Evolutionary conservation across 768 basidiomycete genomes (phyloP), one percentile per base, ranked within the genome.

Genomic region (Butyriboletus loyo): DNA sequence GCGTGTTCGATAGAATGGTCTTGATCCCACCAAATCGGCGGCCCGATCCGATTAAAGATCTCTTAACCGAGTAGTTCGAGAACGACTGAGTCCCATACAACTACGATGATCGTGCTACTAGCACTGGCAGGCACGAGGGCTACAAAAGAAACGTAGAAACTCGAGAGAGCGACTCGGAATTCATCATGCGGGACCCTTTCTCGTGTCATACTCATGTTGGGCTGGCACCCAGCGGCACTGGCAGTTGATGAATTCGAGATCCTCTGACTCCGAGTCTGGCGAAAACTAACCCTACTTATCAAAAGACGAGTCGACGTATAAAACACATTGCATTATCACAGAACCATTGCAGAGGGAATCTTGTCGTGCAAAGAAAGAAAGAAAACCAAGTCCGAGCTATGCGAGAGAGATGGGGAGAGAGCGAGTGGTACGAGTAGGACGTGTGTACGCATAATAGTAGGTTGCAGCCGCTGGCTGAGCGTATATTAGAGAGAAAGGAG

Each of bases 301-400:
- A n/a, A n/a, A n/a, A n/a, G n/a, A n/a, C n/a, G n/a, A n/a, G n/a
- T 41, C 19, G 25, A 48, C 22, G 13, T 34, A 45, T 45, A 52
- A 30, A 52, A 52, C 49, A 52, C 38, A 39, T 43, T 43, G 45
- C 45, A 47, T 43, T 32, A 32, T 58, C 46, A 44, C 56, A 35
- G 25, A 34, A 17, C n/a, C 39, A 24, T 36, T 51, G 14, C 5
- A 10, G 40, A 27, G n/a, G 36, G 24, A 58, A 11, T 24, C 6
- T 36, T 32, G 25, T 41, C 39, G 34, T 50, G 57, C 21, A 27
- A 22, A 24, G 13, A 37, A 44, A 25, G 27, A 15, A 7, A 21
- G 10, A 22, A 28, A 27, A 27, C 5, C 28, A 43, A 27, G 46
- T 47, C 46, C 46, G n/a, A 53, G 43, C 27, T 9, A 55, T 50